phyloP scores from a whole-genome alignment of 2,329 filamentous ascomycete species.

The Pseudocercospora fijiensis region DNA sequence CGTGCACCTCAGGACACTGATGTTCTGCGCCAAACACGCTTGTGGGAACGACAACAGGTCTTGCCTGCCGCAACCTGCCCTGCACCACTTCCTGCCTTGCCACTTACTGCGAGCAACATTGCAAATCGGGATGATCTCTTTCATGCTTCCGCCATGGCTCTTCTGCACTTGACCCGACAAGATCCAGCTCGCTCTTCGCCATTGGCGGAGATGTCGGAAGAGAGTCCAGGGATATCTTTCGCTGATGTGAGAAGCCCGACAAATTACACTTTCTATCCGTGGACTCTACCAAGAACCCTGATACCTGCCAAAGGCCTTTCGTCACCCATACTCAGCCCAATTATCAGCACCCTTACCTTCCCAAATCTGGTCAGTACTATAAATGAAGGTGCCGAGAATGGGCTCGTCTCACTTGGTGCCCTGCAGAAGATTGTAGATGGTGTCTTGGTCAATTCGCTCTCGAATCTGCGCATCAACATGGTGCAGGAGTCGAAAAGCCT shows the following conservation, averaged over 20 bases:
- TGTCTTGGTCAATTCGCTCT: conserved; percentile 60
- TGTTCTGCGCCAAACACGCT: conserved; percentile 8
- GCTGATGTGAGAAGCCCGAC: conserved; percentile 60
- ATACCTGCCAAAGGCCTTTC: conserved; percentile 78
- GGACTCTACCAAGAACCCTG: conserved; percentile 78
- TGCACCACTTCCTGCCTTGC: conserved; percentile 56
- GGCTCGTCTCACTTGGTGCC: conserved; percentile 39
- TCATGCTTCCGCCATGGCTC: conserved; percentile 81
- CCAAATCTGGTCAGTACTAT: conserved; percentile 47
- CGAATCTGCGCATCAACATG: conserved; percentile 63
- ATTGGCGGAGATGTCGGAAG: conserved; percentile 50
- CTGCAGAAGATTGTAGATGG: conserved; percentile 60
- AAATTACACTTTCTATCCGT: conserved; percentile 86
- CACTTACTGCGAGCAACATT: conserved; percentile 74
- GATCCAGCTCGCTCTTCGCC: conserved; percentile 42
- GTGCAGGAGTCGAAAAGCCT: conserved; percentile 58
- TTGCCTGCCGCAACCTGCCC: conserved; percentile 61
- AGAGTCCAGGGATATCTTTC: conserved; percentile 54
- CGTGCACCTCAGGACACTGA: background rate
- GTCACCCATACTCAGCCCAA: conserved; percentile 65
- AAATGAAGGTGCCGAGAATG: conserved; percentile 19
- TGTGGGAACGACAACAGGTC: conserved; percentile 11
- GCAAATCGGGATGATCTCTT: conserved; percentile 80
- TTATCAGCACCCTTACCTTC: conserved; percentile 70
- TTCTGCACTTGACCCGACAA: conserved; percentile 70